phyloP scores from a whole-genome alignment of 805 yeast species.

The Kluyveromyces wickerhamii region DNA sequence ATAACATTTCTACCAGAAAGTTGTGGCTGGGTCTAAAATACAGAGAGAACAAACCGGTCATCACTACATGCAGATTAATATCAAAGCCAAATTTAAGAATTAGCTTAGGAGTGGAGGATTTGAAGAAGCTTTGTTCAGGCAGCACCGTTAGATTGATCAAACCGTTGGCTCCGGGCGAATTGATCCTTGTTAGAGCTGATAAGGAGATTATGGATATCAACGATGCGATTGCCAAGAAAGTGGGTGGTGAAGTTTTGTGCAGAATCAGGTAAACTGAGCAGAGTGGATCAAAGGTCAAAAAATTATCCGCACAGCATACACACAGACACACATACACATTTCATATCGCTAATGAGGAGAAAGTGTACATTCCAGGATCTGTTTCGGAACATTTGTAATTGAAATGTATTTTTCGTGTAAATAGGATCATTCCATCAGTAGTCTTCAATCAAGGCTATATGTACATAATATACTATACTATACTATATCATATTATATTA shows the following conservation, averaged over 20 bases:
- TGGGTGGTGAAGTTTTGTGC: conserved; percentile 71
- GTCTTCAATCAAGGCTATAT: no score
- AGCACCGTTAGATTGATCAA: conserved; percentile 61
- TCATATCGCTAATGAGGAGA: no score
- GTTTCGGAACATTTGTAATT: no score
- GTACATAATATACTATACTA: no score
- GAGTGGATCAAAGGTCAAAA: no score
- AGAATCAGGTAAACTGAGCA: conserved; percentile 52
- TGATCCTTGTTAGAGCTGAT: conserved; percentile 56
- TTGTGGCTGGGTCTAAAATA: conserved; percentile 91
- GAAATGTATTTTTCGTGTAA: no score
- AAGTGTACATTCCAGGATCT: no score
- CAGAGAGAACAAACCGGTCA: conserved; percentile 68
- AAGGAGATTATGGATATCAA: conserved; percentile 62
- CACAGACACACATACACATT: no score
- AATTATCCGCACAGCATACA: no score
- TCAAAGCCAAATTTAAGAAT: conserved; percentile 83
- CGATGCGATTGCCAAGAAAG: conserved; percentile 71
- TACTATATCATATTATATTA: no score
- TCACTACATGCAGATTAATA: conserved; percentile 61
- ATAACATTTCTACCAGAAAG: conserved; percentile 76
- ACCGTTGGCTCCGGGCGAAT: conserved; percentile 86
- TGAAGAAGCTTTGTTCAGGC: conserved; percentile 71
- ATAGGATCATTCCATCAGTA: no score
- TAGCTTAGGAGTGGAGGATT: conserved; percentile 50